A percentile compares a stretch with the other conserved stretches of the same genome.
Conservation (phyloP, 139 green algal species). For the Chlamydomonas sp. region DNA sequence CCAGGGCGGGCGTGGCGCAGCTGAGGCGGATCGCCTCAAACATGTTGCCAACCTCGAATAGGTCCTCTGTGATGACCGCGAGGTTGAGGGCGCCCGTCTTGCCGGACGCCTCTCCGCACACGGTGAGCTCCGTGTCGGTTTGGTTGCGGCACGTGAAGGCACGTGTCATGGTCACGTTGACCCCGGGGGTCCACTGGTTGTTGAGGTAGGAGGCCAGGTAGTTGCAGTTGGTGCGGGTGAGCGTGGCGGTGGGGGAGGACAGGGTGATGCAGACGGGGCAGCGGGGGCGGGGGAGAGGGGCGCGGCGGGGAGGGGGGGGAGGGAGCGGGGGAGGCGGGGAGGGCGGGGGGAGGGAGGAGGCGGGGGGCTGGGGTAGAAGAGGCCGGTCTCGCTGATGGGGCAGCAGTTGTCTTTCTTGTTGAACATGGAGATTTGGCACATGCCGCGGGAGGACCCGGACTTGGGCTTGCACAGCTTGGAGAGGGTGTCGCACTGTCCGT, state of each 20-base stretch:
- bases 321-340: neutral
- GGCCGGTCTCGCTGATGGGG: neutral
- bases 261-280: constrained; percentile 7
- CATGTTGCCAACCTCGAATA: neutral
- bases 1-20: neutral
- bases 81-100: neutral
- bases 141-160: neutral
- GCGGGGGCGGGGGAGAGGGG: neutral
- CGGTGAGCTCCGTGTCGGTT: neutral
- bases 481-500: neutral
- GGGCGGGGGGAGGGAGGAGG: neutral
- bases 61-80: neutral
- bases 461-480: neutral
- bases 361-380: neutral
- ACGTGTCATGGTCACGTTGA: neutral
- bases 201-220: neutral
- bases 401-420: constrained; percentile 21
- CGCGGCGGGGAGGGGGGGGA: neutral
- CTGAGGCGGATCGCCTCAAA: neutral
- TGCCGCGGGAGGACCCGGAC: neutral
- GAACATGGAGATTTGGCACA: neutral
- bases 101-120: neutral
- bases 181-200: neutral
- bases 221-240: neutral
- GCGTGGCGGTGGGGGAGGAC: neutral